These are phyloP conservation scores for Dioscorea zingiberensis DNA, from an alignment of 106 monocot species.

Conservation along the genomic window DNA sequence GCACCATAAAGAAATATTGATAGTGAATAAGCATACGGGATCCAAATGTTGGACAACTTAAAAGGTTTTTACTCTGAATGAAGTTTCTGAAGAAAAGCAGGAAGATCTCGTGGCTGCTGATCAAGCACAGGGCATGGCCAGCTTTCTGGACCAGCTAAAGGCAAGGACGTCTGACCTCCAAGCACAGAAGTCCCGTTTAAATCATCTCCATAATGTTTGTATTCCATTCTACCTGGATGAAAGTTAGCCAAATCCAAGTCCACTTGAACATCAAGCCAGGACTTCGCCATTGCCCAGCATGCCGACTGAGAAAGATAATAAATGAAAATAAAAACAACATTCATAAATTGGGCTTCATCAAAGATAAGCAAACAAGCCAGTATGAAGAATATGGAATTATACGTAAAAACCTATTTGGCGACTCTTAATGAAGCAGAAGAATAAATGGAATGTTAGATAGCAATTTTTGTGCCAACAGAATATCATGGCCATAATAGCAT, in stretches of 20 bases:
- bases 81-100: conserved; percentile 90
- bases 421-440: too few species aligned
- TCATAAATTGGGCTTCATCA: too few species aligned
- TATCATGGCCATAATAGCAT: not conserved
- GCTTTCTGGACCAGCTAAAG: conserved; percentile 49
- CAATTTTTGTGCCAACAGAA: not conserved
- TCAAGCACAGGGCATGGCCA: conserved; percentile 87
- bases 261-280: conserved; percentile 93
- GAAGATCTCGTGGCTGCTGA: conserved; percentile 82
- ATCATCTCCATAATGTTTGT: conserved; percentile 44
- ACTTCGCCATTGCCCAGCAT: conserved; percentile 96
- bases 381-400: too few species aligned
- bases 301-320: conserved; percentile 59
- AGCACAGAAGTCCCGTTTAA: conserved; percentile 34
- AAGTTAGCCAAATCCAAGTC: conserved; percentile 53
- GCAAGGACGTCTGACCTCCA: conserved; percentile 10
- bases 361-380: too few species aligned
- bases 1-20: conserved; percentile 12
- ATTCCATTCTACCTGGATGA: conserved; percentile 37
- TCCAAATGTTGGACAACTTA: not conserved
- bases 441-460: too few species aligned
- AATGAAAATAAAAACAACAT: not conserved
- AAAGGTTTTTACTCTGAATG: conserved; percentile 62
- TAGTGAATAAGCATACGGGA: not conserved
- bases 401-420: too few species aligned